phyloP scores from a whole-genome alignment of 2,329 filamentous ascomycete genomes.

The Apiospora marii region DNA sequence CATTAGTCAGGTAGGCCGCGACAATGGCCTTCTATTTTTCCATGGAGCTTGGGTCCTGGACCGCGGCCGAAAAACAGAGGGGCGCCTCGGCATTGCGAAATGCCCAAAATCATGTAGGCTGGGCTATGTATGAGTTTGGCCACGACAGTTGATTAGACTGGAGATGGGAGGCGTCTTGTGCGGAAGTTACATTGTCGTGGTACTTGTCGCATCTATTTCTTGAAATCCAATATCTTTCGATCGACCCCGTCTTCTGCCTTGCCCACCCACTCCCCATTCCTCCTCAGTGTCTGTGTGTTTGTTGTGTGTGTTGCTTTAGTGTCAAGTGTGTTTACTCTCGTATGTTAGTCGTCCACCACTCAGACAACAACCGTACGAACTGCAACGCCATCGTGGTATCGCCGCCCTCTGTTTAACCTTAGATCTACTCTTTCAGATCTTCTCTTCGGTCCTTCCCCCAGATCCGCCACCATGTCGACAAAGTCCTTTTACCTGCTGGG shows the following conservation, averaged over 20 bases:
- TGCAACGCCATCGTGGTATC: constrained; percentile 15
- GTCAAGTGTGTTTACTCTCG: neutral
- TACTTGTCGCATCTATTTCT: neutral
- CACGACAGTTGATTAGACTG: neutral
- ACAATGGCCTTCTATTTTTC: neutral
- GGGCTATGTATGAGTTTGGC: neutral
- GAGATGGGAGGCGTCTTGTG: neutral
- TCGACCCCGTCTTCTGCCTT: constrained; percentile 10
- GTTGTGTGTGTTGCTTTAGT: neutral
- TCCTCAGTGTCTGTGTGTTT: neutral
- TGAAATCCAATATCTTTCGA: constrained; percentile 17
- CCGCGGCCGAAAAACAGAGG: constrained; percentile 18
- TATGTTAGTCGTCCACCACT: constrained; percentile 12
- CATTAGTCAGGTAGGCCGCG: constrained; percentile 10
- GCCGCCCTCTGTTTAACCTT: neutral
- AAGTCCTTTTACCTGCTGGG: constrained; percentile 53
- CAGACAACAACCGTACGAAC: constrained; percentile 13
- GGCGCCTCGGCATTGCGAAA: constrained; percentile 8
- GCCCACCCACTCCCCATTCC: constrained; percentile 4
- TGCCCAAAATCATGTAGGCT: neutral
- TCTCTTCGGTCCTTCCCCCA: constrained; percentile 10
- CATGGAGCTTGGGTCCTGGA: neutral
- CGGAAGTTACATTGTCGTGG: neutral
- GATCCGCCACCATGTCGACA: constrained; percentile 41
- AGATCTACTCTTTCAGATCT: neutral